Evolutionary conservation across 306 rosid genomes (phyloP), one percentile per base, ranked within the genome.

Genomic region (Glycine latifolia): DNA sequence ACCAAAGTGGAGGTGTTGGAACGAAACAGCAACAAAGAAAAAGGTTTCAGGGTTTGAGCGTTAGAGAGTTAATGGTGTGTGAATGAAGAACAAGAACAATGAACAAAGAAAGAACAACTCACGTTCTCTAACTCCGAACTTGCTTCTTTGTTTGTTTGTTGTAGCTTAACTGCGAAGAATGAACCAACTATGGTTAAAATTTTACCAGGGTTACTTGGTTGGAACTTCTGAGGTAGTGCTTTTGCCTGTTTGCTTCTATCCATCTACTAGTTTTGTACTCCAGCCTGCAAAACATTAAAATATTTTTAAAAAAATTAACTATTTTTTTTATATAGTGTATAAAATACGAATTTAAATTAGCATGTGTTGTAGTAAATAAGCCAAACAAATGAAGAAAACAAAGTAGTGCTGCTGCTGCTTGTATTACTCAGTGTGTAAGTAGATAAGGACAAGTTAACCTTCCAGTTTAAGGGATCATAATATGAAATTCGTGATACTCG

Each of bases 121-220:
- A 17, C 67, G 60, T 76, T 77, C 83, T 73, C 71, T 54, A 77
- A 73, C 82, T 83, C 52, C 67, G 53, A 62, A 85, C 72, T 66
- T 8, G 1, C 11, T 66, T 35, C 48, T 65, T 14, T 65, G 35
- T 39, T 39, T 39, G 6, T 39, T 39, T 39, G 44, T 39, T 56
- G 31, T 67, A 77, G 78, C 80, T 79, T 75, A 62, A 41, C 67
- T 52, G 55, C 13, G 31, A 67, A 66, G 31, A 26, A 26, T 16
- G 9, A 74, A 74, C 55, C 12, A n/a, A 26, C 31, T 26, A 26
- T 26, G 31, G 31, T 91, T 82, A 79, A 71, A 70, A 5, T 16
- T 66, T 79, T 72, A 91, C 93, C 26, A 67, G 56, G 76, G 89
- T 87, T 88, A 70, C 59, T 62, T 61, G 47, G 84, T 84, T 62